Base-by-base conservation (phyloP, 495 filamentous ascomycete species). In the Podospora pseudoanserina region DNA sequence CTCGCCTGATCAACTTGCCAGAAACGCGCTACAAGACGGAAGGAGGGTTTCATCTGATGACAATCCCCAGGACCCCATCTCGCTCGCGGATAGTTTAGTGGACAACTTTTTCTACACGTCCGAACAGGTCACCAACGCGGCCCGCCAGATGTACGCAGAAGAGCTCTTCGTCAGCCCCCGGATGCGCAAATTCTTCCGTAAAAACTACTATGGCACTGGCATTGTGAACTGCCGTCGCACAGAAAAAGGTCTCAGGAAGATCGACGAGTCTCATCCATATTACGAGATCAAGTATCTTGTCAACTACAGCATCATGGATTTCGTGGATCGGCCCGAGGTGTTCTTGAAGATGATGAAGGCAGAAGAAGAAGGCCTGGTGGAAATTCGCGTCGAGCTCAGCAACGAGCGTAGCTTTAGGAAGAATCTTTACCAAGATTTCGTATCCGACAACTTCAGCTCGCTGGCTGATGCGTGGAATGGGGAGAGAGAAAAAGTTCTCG, bases 231-330 rank as follows among this genome's bases (percentile, higher is more conserved):
- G 94, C 74, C 87, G 87, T 68, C 88, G 94, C 63, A 99, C 95
- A 9, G 93, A 97, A 60, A 98, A 97, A 76, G 95, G 95, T 30
- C 82, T 96, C n/a, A 89, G 90, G 44, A 90, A 91, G 73, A 98
- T 99, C 72, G 94, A 97, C 68, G 96, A 98, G 62, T 88, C 96
- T 44, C 92, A 97, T 74, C 93, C 92, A 0, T 98, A 95, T 78
- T 97, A 97, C 76, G 95, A 97, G 76, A 94, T 99, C 81, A 99
- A 99, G 73, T 99, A 99, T 68, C 88, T 98, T 19, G 86, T 91
- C 53, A 91, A 95, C 71, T 93, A 97, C 75, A 90, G 89, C 59
- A 86, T 97, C 64, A 81, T 80, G 44, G 90, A 95, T 68, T 87
- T 98, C 69, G 91, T 92, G 6, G 86, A 85, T 23, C 88, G 89